phyloP scores from a whole-genome alignment of 768 basidiomycete genomes.

The Amanita pallidorosea region DNA sequence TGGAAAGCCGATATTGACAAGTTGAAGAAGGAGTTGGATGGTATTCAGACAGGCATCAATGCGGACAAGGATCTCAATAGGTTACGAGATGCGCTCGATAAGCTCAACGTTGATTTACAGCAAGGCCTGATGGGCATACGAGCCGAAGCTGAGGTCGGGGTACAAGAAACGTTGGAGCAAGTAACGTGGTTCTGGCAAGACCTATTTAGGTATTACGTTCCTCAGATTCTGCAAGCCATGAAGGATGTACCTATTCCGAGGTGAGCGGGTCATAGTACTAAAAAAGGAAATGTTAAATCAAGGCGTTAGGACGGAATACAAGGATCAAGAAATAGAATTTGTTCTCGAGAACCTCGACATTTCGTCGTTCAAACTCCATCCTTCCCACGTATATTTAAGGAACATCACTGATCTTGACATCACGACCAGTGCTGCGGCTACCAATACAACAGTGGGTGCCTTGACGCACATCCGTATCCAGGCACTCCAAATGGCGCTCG shows the following conservation, averaged over 20 bases:
- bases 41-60: conserved; percentile 34
- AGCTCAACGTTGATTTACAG: conserved; percentile 39
- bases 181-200: conserved; percentile 77
- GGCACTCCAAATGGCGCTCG: conserved; percentile 51
- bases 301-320: conserved; percentile 53
- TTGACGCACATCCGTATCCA: conserved; percentile 58
- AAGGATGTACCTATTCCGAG: conserved; percentile 63
- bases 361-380: conserved; percentile 54
- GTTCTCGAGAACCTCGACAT: conserved; percentile 68
- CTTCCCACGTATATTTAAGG: conserved; percentile 61
- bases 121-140: conserved; percentile 23
- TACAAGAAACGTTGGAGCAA: conserved; percentile 47
- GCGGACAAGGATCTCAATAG: conserved; percentile 39
- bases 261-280: conserved; percentile 18
- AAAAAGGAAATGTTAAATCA: conserved; percentile 1
- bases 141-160: conserved; percentile 25
- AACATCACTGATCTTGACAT: conserved; percentile 54
- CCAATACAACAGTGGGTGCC: conserved; percentile 44
- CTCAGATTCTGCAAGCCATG: conserved; percentile 38
- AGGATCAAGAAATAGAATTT: conserved; percentile 58
- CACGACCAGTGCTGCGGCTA: conserved; percentile 21
- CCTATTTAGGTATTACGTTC: conserved; percentile 70
- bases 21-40: conserved; percentile 32
- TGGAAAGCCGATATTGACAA: conserved; percentile 41
- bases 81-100: conserved; percentile 34